Evolutionary conservation across 192 early-diverging fungal genomes (phyloP), one percentile per base, ranked within the genome.

Genomic region (Mortierella hygrophila): DNA sequence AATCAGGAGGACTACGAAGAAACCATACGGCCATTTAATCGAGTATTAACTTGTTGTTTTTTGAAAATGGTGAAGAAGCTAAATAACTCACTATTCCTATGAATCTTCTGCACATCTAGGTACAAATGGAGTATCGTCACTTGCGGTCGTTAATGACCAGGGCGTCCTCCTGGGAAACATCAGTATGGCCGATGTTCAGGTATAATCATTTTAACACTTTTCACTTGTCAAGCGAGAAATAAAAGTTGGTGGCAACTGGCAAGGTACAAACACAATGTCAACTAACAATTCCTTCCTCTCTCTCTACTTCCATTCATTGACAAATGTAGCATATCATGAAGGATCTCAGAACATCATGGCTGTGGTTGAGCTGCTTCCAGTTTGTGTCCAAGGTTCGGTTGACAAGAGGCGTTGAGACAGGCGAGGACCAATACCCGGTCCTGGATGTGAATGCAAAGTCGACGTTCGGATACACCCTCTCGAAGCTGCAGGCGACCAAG

Each of bases 401-500:
- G 40, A 29, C 57, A 8, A 79, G 69, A 26, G 84, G 84, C 18
- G 79, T 86, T 4, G 84, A 86, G 54, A 81, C 40, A 3, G 84
- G 84, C 7, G 79, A 86, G 63, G 94, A 94, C 70, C 91, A 91
- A 29, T 82, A 91, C 20, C 95, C 96, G 0, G 94, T 97, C 6
- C 93, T 97, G 82, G 94, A 95, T 65, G 96, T 96, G 3, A 89
- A 90, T 23, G 85, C 92, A 10, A 90, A 92, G 47, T 93, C 95
- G 0, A 94, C 95, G 0, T 89, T 97, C 68, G 90, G 93, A 11
- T 93, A 93, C 38, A 90, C 94, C 10, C 87, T 96, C 65, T 93
- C 93, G 47, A 96, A 96, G 81, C 88, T 97, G 76, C 90, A 94
- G 46, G 96, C 96, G 18, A 97, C 96, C 13, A 92, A 91, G 32